Conservation (phyloP, 1,284 basidiomycete genomes). For the Pseudozyma sp. region DNA sequence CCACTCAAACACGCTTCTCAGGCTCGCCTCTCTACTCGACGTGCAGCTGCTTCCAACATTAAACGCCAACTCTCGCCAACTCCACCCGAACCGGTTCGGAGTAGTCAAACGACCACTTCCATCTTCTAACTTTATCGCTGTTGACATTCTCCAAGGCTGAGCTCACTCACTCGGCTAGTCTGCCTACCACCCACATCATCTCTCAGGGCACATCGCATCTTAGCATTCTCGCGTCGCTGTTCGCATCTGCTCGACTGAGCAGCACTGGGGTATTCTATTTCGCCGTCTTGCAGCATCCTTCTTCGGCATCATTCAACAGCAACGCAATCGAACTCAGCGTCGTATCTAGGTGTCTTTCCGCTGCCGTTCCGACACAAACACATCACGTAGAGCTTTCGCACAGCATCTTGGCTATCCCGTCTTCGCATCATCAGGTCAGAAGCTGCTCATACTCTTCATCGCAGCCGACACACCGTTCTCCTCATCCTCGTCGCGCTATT, state of each 20-base stretch:
- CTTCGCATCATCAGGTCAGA: neutral
- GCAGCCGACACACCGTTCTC: neutral
- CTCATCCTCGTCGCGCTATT: neutral
- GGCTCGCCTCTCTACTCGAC: slow-evolving; percentile 25
- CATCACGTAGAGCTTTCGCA: neutral
- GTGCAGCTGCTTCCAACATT: slow-evolving; percentile 22
- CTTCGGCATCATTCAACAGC: neutral
- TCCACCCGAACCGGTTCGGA: slow-evolving; percentile 1
- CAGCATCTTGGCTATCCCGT: neutral
- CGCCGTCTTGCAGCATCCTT: neutral
- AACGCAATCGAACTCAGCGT: slow-evolving; percentile 6
- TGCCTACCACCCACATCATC: no score
- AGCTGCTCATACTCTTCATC: neutral
- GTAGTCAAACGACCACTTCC: slow-evolving; percentile 25
- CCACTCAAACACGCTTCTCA: slow-evolving; percentile 10
- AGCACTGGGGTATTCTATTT: neutral
- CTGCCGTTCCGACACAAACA: neutral
- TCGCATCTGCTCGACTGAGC: no score
- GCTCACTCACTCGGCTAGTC: no score
- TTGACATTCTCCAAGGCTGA: no score
- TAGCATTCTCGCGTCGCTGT: no score
- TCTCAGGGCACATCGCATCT: no score
- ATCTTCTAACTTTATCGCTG: slow-evolving; percentile 1
- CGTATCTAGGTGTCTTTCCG: neutral
- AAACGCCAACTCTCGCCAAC: slow-evolving; percentile 13